Percentiles rank a stretch among this genome's conserved stretches.
Evolutionary conservation across 2,329 filamentous ascomycete species (phyloP).

Genomic region (Trichoderma sp.): DNA sequence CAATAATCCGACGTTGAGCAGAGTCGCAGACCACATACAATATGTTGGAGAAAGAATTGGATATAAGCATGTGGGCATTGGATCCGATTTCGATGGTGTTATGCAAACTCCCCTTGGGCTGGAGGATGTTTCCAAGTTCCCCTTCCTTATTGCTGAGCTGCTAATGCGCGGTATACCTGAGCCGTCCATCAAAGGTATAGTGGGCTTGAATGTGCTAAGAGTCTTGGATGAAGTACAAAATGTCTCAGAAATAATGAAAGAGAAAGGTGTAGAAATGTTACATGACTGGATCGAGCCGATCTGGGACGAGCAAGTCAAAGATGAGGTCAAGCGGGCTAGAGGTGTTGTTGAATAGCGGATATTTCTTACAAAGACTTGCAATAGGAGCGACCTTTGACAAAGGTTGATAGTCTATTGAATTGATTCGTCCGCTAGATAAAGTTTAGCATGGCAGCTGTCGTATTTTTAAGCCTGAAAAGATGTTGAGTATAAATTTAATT

Average conservation of each 20-base stretch:
- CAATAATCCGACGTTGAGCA: slow-evolving; percentile 64
- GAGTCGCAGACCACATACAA: slow-evolving; percentile 73
- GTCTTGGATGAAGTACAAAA: neutral
- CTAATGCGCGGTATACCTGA: slow-evolving; percentile 17
- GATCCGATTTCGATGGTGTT: slow-evolving; percentile 81
- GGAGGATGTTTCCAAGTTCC: slow-evolving; percentile 78
- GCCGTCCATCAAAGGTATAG: neutral
- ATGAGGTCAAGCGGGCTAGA: slow-evolving; percentile 1
- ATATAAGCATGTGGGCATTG: slow-evolving; percentile 78
- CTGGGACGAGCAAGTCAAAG: slow-evolving; percentile 3
- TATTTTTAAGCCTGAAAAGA: too few species aligned
- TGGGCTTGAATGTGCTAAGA: neutral
- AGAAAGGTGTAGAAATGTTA: neutral
- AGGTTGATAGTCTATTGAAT: neutral
- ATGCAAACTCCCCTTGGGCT: slow-evolving; percentile 62
- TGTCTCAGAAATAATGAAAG: neutral
- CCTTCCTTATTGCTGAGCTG: slow-evolving; percentile 36
- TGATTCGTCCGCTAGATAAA: too few species aligned
- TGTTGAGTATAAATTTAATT: too few species aligned
- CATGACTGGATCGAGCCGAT: slow-evolving; percentile 13
- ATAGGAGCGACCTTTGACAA: neutral
- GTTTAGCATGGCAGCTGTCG: fast-evolving
- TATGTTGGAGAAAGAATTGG: slow-evolving; percentile 77
- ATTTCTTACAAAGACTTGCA: neutral
- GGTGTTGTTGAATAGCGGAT: neutral